phyloP scores from a whole-genome alignment of 2,329 filamentous ascomycete genomes.

The Sporothrix schenckii region DNA sequence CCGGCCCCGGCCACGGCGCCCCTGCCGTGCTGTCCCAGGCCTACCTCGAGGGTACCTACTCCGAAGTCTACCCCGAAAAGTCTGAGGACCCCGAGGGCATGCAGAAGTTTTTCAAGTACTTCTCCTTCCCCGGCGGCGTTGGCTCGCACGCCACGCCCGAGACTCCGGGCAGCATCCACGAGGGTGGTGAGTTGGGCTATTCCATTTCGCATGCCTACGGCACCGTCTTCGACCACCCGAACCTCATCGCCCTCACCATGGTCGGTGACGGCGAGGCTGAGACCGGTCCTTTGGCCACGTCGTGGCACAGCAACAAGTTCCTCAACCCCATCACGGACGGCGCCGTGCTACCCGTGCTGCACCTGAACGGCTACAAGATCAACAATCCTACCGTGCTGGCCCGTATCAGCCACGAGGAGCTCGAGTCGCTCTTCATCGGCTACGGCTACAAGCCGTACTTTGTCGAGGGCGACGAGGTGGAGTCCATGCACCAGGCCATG shows the following conservation, averaged over 20 bases:
- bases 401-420: conserved; percentile 72
- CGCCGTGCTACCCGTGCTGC: conserved; percentile 74
- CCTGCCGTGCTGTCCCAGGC: conserved; percentile 75
- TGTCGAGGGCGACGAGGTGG: conserved; percentile 73
- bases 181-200: conserved; percentile 82
- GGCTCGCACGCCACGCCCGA: conserved; percentile 78
- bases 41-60: conserved; percentile 77
- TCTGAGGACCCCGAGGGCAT: conserved; percentile 69
- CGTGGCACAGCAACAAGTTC: conserved; percentile 83
- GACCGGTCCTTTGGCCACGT: conserved; percentile 75
- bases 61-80: conserved; percentile 75
- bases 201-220: conserved; percentile 79
- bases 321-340: conserved; percentile 78
- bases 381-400: conserved; percentile 76
- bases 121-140: conserved; percentile 79
- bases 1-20: conserved; percentile 76
- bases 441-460: conserved; percentile 82
- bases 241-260: conserved; percentile 75
- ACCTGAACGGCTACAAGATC: conserved; percentile 85
- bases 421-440: conserved; percentile 68
- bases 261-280: conserved; percentile 82
- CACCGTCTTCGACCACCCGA: conserved; percentile 72
- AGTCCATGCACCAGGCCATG: conserved; percentile 82
- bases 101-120: conserved; percentile 78
- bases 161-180: conserved; percentile 75